These are phyloP conservation scores for Akanthomyces muscarius DNA, from an alignment of 2,329 filamentous ascomycete genomes.

Conservation along the genomic window DNA sequence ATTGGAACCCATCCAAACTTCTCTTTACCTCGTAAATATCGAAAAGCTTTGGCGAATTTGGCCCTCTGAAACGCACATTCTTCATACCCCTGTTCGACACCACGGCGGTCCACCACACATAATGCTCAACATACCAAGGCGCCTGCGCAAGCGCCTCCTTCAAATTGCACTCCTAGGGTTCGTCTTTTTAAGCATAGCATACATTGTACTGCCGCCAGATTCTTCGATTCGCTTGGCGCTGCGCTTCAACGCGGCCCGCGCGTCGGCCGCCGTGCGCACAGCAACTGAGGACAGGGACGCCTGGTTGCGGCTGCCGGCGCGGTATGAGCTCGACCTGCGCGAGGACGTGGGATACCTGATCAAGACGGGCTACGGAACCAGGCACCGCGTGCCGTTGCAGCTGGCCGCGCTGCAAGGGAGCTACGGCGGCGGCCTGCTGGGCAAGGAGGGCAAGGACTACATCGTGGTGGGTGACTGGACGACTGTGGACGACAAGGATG, in stretches of 20 bases:
- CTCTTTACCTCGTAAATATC: not conserved
- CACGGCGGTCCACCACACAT: not conserved
- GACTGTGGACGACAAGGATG: conserved; percentile 31
- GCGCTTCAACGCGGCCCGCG: conserved; percentile 32
- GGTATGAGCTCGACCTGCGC: conserved; percentile 41
- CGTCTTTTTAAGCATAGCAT: conserved; percentile 26
- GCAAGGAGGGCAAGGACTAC: conserved; percentile 38
- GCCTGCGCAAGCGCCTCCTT: conserved; percentile 28
- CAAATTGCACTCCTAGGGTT: conserved; percentile 23
- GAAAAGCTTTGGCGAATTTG: not conserved
- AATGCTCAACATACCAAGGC: conserved; percentile 27
- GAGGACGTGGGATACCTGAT: conserved; percentile 48
- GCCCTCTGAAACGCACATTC: not conserved
- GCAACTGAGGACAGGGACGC: conserved; percentile 33
- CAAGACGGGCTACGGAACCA: conserved; percentile 55
- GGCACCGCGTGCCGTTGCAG: conserved; percentile 43
- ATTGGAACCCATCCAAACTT: not conserved
- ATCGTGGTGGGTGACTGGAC: conserved; percentile 51
- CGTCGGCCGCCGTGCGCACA: conserved; percentile 29
- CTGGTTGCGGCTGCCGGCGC: conserved; percentile 38
- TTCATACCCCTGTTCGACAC: not conserved
- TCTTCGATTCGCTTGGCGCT: conserved; percentile 32
- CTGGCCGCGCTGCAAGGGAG: conserved; percentile 39
- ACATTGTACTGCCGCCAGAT: conserved; percentile 31
- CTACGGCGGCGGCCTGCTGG: conserved; percentile 29